Base-by-base conservation (phyloP, 2,329 filamentous ascomycete genomes). In the Xylaria sp. region DNA sequence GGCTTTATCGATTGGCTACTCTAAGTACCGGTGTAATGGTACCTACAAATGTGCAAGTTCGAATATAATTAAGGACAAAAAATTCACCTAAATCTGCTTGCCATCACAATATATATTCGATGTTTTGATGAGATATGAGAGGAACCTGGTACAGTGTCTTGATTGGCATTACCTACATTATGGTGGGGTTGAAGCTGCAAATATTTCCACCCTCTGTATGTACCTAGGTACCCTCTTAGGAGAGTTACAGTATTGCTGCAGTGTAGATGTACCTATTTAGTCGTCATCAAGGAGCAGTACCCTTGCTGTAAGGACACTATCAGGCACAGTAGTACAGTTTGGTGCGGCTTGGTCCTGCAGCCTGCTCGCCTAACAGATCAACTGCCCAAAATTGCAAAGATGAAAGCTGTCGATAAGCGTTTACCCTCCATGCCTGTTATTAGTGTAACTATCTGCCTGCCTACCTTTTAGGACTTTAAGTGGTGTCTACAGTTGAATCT, bases 281-380 rank as follows among this genome's bases (percentile, higher is more conserved):
- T 29, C 10, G 36, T 39, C 3, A 3, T 5, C 9, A 3, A 39
- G 2, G 36, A 13, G 36, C 36, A 39, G 36, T 11, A 39, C 36
- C 10, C 39, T 44, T n/a, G n/a, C n/a, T n/a, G n/a, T n/a, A n/a
- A n/a, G n/a, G n/a, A n/a, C n/a, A n/a, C 42, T 51, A 51, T 51
- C 49, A 20, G 27, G 22, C 17, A 49, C 45, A 49, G 57, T 38
- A 60, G 57, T 39, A 39, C 6, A 15, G 29, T 44, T 20, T 42
- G 29, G 88, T 7, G 36, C 29, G 4, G 39, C 17, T 29, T 31
- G 39, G 25, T 55, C 31, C 44, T 57, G 58, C 36, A 57, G 38
- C 58, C 47, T 47, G 45, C 61, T 56, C 51, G 50, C 33, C 27
- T 56, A 45, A 13, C 47, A 44, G 51, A 56, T 50, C 59, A 63